Percentiles rank a stretch among this genome's conserved stretches.
Conservation (phyloP, 352 stramenopile species). For the Globisporangium radiosum region DNA sequence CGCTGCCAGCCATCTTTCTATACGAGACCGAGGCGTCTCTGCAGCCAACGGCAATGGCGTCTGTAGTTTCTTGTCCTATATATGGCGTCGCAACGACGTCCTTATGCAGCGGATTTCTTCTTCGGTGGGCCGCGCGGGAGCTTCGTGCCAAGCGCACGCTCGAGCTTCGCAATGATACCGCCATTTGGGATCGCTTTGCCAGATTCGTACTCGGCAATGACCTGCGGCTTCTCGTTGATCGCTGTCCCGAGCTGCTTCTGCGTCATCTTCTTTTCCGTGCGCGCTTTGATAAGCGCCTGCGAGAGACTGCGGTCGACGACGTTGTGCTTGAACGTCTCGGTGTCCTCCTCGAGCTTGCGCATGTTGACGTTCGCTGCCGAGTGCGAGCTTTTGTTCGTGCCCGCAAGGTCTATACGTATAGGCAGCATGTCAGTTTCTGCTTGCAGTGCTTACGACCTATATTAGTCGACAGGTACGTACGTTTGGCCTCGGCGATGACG, state of each 20-base stretch:
- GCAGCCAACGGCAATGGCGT: too few species aligned
- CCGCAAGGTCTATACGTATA: conserved; percentile 37
- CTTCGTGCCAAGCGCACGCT: conserved; percentile 89
- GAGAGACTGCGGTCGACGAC: conserved; percentile 81
- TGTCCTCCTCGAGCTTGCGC: conserved; percentile 89
- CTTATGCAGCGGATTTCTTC: conserved; percentile 42
- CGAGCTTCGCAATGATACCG: conserved; percentile 96
- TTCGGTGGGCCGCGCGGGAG: conserved; percentile 76
- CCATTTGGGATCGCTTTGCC: conserved; percentile 97
- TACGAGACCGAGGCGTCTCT: too few species aligned
- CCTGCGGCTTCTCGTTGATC: conserved; percentile 95
- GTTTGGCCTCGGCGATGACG: conserved; percentile 67
- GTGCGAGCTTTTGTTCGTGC: conserved; percentile 86
- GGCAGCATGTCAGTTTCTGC: background rate
- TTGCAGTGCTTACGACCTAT: too few species aligned
- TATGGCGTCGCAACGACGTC: background rate
- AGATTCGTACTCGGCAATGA: conserved; percentile 97
- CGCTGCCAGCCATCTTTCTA: background rate
- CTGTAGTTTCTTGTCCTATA: background rate
- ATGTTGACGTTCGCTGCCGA: conserved; percentile 71
- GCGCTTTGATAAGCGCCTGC: conserved; percentile 93
- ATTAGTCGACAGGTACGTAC: conserved; percentile 24
- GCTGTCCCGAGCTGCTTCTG: conserved; percentile 96
- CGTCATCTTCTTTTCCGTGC: conserved; percentile 97
- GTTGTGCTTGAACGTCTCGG: conserved; percentile 88